Conservation (phyloP, 768 basidiomycete species). For the Gymnopilus dilepis region DNA sequence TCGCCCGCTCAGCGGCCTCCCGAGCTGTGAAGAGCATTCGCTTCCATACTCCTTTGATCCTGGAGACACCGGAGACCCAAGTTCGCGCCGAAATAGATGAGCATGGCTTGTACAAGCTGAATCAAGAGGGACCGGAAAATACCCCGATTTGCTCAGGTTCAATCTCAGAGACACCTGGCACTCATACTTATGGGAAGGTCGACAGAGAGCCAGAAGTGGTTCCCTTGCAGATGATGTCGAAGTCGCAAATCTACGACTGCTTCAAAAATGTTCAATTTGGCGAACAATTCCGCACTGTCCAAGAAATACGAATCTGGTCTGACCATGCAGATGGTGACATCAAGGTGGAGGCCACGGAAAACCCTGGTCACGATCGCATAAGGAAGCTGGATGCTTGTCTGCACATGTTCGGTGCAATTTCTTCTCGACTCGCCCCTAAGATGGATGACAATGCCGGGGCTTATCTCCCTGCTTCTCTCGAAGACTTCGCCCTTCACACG, state of each 20-base stretch:
- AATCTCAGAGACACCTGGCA: slow-evolving; percentile 20
- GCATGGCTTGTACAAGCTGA: slow-evolving; percentile 30
- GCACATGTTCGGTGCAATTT: slow-evolving; percentile 39
- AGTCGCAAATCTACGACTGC: slow-evolving; percentile 32
- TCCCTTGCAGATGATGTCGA: slow-evolving; percentile 33
- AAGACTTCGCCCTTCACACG: slow-evolving; percentile 33
- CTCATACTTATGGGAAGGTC: slow-evolving; percentile 20
- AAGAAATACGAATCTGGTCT: slow-evolving; percentile 34
- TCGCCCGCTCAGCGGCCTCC: slow-evolving; percentile 25
- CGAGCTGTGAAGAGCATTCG: slow-evolving; percentile 32
- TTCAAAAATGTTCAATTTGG: slow-evolving; percentile 42
- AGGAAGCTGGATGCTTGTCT: slow-evolving; percentile 41
- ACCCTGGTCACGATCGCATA: slow-evolving; percentile 34
- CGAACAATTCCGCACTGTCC: slow-evolving; percentile 37
- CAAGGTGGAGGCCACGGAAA: slow-evolving; percentile 24
- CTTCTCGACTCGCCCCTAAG: slow-evolving; percentile 26
- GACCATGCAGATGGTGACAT: slow-evolving; percentile 37
- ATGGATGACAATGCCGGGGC: slow-evolving; percentile 33
- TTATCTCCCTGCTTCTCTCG: slow-evolving; percentile 38
- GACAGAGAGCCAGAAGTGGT: slow-evolving; percentile 26
- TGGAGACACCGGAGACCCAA: slow-evolving; percentile 30
- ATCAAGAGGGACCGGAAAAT: slow-evolving; percentile 24
- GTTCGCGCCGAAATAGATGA: slow-evolving; percentile 29
- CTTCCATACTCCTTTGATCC: slow-evolving; percentile 37
- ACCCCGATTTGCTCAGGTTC: slow-evolving; percentile 36